Conservation (phyloP, 768 basidiomycete species). For the Mycena epipterygia region DNA sequence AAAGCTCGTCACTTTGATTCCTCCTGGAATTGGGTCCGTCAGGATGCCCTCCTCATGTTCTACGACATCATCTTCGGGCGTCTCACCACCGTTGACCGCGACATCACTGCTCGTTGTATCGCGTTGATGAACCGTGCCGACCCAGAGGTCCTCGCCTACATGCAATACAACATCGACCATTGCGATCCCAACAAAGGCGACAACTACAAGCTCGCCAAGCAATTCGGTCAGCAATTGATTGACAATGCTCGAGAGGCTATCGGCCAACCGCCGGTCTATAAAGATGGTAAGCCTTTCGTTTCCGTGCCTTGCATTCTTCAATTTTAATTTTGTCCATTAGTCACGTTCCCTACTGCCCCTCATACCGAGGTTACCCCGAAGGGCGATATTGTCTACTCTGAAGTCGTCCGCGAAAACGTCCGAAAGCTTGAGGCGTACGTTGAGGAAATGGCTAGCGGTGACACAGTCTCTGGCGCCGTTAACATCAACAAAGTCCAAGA, state of each 20-base stretch:
- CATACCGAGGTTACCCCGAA: slow-evolving; percentile 93
- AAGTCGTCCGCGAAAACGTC: slow-evolving; percentile 95
- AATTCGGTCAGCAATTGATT: slow-evolving; percentile 96
- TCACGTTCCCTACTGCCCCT: slow-evolving; percentile 99
- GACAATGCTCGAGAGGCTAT: slow-evolving; percentile 93
- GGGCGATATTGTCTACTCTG: slow-evolving; percentile 95
- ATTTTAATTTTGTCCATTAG: slow-evolving; percentile 50
- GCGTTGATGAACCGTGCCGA: slow-evolving; percentile 98
- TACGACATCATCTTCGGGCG: slow-evolving; percentile 98
- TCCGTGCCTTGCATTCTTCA: neutral
- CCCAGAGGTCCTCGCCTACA: slow-evolving; percentile 90
- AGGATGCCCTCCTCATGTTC: slow-evolving; percentile 96
- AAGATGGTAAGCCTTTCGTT: slow-evolving; percentile 80
- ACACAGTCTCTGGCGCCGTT: slow-evolving; percentile 83
- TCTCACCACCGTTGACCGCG: slow-evolving; percentile 93
- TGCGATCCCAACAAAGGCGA: slow-evolving; percentile 87
- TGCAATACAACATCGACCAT: slow-evolving; percentile 94
- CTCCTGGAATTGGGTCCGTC: slow-evolving; percentile 99
- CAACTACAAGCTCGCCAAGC: slow-evolving; percentile 95
- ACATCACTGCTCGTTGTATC: slow-evolving; percentile 97
- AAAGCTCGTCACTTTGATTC: slow-evolving; percentile 99
- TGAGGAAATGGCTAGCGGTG: slow-evolving; percentile 97
- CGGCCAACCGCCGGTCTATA: slow-evolving; percentile 89
- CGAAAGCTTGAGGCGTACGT: slow-evolving; percentile 98
- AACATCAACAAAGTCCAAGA: slow-evolving; percentile 99